Percentiles rank a stretch among this genome's conserved stretches.
Evolutionary conservation across 345 rosid species (phyloP).

Genomic region (Streptanthus diversifolius): DNA sequence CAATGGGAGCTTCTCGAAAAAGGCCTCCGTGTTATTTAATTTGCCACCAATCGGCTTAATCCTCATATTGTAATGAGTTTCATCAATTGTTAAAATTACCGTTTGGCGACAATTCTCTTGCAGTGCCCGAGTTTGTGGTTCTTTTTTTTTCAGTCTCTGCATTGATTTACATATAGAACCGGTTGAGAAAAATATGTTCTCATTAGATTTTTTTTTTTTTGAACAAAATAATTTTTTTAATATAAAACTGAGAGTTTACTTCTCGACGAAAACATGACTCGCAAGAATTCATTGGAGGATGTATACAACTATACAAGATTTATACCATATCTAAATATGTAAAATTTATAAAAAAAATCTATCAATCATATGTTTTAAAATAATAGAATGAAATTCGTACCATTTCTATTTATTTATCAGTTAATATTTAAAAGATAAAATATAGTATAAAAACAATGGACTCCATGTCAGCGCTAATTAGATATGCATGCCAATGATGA

Average conservation of each 20-base stretch:
- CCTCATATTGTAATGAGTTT: not conserved
- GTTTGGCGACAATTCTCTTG: not conserved
- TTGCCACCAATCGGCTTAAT: not conserved
- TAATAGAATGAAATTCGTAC: too few species aligned
- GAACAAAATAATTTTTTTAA: too few species aligned
- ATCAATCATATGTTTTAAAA: too few species aligned
- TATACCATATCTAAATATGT: not conserved
- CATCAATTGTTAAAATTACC: not conserved
- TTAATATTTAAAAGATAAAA: not conserved
- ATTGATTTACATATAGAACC: not conserved
- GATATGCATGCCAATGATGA: not conserved
- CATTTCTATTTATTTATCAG: not conserved
- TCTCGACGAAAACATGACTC: not conserved
- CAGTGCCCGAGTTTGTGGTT: not conserved
- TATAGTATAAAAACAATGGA: not conserved
- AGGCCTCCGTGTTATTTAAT: not conserved
- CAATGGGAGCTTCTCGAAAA: constrained; percentile 9
- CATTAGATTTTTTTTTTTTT: not conserved
- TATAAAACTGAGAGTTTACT: too few species aligned
- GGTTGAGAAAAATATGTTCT: not conserved
- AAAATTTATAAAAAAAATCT: not conserved
- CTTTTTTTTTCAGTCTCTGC: too few species aligned
- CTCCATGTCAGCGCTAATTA: not conserved
- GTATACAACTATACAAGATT: not conserved
- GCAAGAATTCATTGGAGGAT: not conserved